phyloP scores from a whole-genome alignment of 345 rosid genomes.

The Carallia pectinifolia region DNA sequence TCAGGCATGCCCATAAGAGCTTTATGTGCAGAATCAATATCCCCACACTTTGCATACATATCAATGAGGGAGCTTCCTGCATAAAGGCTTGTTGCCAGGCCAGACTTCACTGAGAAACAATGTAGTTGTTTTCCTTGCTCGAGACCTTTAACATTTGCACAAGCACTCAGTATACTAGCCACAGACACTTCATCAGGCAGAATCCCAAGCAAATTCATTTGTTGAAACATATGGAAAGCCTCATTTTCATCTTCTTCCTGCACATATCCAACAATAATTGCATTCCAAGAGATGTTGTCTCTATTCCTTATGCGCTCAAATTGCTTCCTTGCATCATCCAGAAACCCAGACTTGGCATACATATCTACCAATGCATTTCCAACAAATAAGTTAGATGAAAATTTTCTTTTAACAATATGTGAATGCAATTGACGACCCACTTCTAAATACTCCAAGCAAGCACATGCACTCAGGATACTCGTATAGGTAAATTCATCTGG shows the following conservation, averaged over 20 bases:
- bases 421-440: constrained; percentile 75
- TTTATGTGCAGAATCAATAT: constrained; percentile 41
- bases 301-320: constrained; percentile 56
- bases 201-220: constrained; percentile 50
- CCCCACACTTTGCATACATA: constrained; percentile 79
- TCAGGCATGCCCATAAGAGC: constrained; percentile 56
- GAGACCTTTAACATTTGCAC: constrained; percentile 63
- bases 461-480: constrained; percentile 81
- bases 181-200: constrained; percentile 77
- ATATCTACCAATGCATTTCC: constrained; percentile 89
- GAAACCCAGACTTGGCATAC: constrained; percentile 85
- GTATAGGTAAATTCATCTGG: constrained; percentile 87
- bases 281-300: constrained; percentile 88
- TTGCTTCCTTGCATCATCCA: constrained; percentile 63
- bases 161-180: constrained; percentile 75
- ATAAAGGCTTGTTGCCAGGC: constrained; percentile 71
- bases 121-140: constrained; percentile 64
- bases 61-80: constrained; percentile 86
- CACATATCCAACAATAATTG: constrained; percentile 83
- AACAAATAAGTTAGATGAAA: constrained; percentile 61
- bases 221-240: constrained; percentile 67
- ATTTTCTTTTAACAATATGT: constrained; percentile 53
- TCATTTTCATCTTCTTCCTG: constrained; percentile 65
- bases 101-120: constrained; percentile 61
- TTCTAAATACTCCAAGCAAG: constrained; percentile 54